Conservation (phyloP, 441 rosid species). For the Erysimum pusillum region DNA sequence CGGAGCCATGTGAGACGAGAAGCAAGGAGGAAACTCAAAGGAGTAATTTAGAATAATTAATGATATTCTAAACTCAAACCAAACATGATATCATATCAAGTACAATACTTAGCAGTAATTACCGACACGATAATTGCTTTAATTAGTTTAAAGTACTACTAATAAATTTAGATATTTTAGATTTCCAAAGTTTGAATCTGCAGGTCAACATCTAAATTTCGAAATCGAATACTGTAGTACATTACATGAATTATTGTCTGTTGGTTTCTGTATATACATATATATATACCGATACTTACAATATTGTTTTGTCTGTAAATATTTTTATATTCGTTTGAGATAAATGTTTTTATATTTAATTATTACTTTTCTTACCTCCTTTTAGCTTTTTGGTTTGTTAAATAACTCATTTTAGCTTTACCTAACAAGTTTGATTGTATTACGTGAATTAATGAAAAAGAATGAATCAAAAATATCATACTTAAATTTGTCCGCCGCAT, state of each 20-base stretch:
- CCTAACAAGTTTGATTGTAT: slow-evolving; percentile 26
- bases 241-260: slow-evolving; percentile 44
- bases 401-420: slow-evolving; percentile 11
- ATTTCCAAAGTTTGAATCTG: slow-evolving; percentile 46
- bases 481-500: slow-evolving; percentile 16
- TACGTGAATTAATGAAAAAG: slow-evolving; percentile 3
- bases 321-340: not conserved
- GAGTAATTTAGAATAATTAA: slow-evolving; percentile 8
- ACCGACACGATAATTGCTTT: slow-evolving; percentile 39
- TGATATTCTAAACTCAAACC: slow-evolving; percentile 10
- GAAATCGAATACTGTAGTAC: slow-evolving; percentile 15
- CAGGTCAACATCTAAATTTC: slow-evolving; percentile 47
- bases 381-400: slow-evolving; percentile 8
- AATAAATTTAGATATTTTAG: slow-evolving; percentile 26
- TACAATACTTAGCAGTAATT: slow-evolving; percentile 36
- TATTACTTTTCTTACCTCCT: slow-evolving; percentile 6
- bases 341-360: not conserved
- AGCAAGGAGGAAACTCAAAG: slow-evolving; percentile 36
- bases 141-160: slow-evolving; percentile 6
- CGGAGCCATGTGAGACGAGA: slow-evolving; percentile 49
- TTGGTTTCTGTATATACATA: slow-evolving; percentile 21
- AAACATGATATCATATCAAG: slow-evolving; percentile 40
- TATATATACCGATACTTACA: slow-evolving; percentile 7
- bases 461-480: not conserved
- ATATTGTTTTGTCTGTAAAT: not conserved